phyloP scores from a whole-genome alignment of 225 moss, liverwort and hornwort species.

The Neckera pumila region DNA sequence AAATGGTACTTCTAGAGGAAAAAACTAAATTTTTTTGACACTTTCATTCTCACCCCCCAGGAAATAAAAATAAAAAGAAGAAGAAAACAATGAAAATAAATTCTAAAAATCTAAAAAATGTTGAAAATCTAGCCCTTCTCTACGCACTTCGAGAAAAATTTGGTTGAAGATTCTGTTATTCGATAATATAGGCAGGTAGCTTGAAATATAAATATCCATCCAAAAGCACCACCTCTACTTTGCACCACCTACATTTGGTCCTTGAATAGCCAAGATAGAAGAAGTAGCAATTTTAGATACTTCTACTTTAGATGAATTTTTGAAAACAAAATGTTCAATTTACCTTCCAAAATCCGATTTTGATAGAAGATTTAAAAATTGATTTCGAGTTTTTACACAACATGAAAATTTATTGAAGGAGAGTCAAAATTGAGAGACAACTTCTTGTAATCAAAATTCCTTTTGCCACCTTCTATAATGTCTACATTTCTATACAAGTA shows the following conservation, averaged over 20 bases:
- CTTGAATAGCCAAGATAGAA: fast-evolving
- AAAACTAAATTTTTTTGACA: neutral
- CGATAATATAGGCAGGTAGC: fast-evolving
- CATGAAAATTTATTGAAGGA: fast-evolving
- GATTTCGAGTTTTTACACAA: fast-evolving
- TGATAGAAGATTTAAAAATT: neutral
- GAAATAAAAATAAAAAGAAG: neutral
- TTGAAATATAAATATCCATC: neutral
- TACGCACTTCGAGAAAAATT: neutral
- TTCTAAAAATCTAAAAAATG: neutral
- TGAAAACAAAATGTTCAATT: neutral
- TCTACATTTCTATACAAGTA: neutral
- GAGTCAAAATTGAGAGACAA: fast-evolving
- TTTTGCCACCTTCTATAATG: fast-evolving
- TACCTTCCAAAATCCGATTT: fast-evolving
- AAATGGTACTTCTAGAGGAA: fast-evolving
- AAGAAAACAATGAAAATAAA: neutral
- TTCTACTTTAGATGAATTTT: neutral
- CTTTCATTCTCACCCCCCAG: fast-evolving
- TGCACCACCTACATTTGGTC: neutral
- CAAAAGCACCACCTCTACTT: neutral
- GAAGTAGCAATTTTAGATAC: fast-evolving
- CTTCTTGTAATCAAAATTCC: fast-evolving
- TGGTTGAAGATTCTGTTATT: neutral
- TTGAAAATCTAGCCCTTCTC: fast-evolving